Percentiles rank a stretch among this genome's conserved stretches.
Conservation (phyloP, 202 grass and related monocot species). For the Panicum hallii region DNA sequence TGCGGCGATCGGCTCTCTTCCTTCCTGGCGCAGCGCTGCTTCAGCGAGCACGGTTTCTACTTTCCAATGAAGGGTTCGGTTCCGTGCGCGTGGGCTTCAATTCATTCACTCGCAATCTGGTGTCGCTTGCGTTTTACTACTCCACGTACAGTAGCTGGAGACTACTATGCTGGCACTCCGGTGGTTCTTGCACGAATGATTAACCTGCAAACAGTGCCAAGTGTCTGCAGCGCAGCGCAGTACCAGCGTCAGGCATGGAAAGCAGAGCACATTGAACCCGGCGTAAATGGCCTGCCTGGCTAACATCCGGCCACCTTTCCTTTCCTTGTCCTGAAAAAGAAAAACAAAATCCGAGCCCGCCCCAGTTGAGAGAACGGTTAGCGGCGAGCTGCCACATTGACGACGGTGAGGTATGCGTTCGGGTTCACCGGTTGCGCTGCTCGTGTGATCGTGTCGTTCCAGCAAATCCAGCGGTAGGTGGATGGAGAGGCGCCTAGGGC, state of each 20-base stretch:
- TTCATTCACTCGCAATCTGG: background rate
- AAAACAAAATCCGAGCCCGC: no score
- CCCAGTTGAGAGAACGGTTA: background rate
- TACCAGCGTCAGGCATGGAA: background rate
- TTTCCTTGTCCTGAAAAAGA: background rate
- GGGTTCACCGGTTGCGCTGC: no score
- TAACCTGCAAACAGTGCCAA: constrained; percentile 10
- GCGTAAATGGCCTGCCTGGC: constrained; percentile 20
- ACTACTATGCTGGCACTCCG: no score
- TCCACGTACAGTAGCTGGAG: background rate
- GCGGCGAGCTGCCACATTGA: background rate
- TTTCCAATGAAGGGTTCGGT: background rate
- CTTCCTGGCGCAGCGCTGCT: background rate
- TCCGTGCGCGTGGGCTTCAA: background rate
- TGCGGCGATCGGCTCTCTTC: no score
- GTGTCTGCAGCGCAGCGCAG: background rate
- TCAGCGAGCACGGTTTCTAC: no score
- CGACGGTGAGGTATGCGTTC: no score
- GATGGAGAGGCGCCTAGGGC: no score
- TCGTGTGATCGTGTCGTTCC: no score
- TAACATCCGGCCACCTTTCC: background rate
- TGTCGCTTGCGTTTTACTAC: background rate
- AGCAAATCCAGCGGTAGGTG: no score
- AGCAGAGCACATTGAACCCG: constrained; percentile 37
- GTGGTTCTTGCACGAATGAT: background rate